phyloP scores from a whole-genome alignment of 768 basidiomycete species.

The Collybiopsis luxurians region DNA sequence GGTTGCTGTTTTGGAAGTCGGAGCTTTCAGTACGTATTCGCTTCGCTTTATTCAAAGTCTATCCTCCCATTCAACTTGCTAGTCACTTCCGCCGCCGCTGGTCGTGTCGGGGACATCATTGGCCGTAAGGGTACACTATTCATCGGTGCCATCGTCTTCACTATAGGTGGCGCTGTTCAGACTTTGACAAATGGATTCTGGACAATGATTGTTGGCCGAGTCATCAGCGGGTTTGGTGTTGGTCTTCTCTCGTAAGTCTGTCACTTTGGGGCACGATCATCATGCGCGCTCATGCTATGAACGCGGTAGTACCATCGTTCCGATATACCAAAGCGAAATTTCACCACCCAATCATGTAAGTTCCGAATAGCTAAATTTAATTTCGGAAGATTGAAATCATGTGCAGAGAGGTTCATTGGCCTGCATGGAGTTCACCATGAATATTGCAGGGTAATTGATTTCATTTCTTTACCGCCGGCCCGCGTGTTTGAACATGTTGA shows the following conservation, averaged over 20 bases:
- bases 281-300: background rate
- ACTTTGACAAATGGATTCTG: conserved; percentile 76
- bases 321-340: conserved; percentile 94
- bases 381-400: conserved; percentile 2
- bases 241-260: conserved; percentile 67
- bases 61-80: conserved; percentile 10
- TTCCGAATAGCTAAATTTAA: conserved; percentile 4
- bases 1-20: conserved; percentile 93
- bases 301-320: conserved; percentile 79
- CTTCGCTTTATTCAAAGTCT: background rate
- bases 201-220: conserved; percentile 73
- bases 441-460: conserved; percentile 60
- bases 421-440: conserved; percentile 94
- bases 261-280: background rate
- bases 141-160: conserved; percentile 79
- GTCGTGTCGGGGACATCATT: conserved; percentile 81
- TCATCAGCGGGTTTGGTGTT: conserved; percentile 74
- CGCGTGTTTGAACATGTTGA: background rate
- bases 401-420: conserved; percentile 85
- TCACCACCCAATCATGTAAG: conserved; percentile 87
- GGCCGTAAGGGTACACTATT: conserved; percentile 86
- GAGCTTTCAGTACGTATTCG: conserved; percentile 71
- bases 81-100: conserved; percentile 91
- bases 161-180: conserved; percentile 84
- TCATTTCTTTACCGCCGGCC: background rate